Evolutionary conservation across 2,329 filamentous ascomycete species (phyloP), one percentile per base, ranked within the genome.

Genomic region (Cytospora piceicola): DNA sequence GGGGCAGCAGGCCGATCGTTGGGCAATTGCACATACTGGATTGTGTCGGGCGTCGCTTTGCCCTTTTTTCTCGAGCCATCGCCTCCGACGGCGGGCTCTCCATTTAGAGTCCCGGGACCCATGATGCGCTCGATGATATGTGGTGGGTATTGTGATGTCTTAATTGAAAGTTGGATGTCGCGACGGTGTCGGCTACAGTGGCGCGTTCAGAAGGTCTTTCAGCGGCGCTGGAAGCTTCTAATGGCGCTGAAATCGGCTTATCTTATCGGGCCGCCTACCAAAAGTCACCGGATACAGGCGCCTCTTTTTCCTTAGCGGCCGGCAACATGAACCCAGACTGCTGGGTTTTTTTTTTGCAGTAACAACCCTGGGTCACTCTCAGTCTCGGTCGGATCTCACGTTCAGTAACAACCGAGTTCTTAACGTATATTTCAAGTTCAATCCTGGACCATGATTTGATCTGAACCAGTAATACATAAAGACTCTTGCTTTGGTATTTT

Each of bases 21-120:
- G 34, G 34, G 54, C 42, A 42, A 20, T 17, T 62, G 69, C 71
- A 80, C 87, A 73, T 82, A 92, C 90, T 87, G 86, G 71, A 98
- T 83, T 34, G 93, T 94, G 72, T 93, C 90, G 68, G 95, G 81
- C 42, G 93, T 97, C 71, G 94, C 93, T 74, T 89, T 89, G 64
- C 93, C 90, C 75, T 90, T 96, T 77, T 94, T 80, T 54, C 83
- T 81, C 2, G 85, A 84, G 42, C 81, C 82, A 68, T 86, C 82
- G 20, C 85, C 83, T 54, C 86, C 87, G 15, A 87, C 85, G 20
- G 82, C 74, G 24, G 82, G 74, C 71, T 89, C 85, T 42, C 82
- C 81, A 66, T 78, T 79, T 30, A 80, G 77, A 51, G 78, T 79
- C 63, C 80, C 79, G 20, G 79, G 81, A 66, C 79, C 82, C 86